These are phyloP conservation scores for Mucuna pruriens DNA, from an alignment of 306 rosid species.

Conservation along the genomic window DNA sequence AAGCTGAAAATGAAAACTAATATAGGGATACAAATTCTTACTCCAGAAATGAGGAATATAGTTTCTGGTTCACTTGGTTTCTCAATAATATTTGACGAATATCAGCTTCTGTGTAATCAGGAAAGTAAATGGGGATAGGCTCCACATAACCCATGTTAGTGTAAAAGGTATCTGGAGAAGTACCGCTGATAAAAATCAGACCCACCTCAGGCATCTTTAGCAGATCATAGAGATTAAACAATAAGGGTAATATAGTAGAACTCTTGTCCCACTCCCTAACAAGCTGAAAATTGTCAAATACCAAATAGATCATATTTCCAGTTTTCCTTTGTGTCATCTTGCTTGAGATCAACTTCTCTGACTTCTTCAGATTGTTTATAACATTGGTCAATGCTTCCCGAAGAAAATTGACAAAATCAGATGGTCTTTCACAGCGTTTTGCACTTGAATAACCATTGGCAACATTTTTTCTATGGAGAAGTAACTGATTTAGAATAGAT, in stretches of 20 bases:
- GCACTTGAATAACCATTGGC: conserved; percentile 70
- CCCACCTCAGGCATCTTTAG: conserved; percentile 82
- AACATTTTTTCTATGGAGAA: conserved; percentile 70
- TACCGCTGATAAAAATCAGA: conserved; percentile 77
- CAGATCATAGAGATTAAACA: conserved; percentile 78
- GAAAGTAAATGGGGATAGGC: conserved; percentile 73
- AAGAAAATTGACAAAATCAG: conserved; percentile 80
- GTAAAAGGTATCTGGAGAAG: conserved; percentile 87
- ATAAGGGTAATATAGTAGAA: conserved; percentile 67
- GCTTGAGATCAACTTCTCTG: conserved; percentile 48
- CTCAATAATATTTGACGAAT: conserved; percentile 64
- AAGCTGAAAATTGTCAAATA: conserved; percentile 83
- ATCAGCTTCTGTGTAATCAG: conserved; percentile 79
- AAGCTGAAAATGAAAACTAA: conserved; percentile 18
- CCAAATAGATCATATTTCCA: conserved; percentile 84
- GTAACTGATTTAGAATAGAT: conserved; percentile 74
- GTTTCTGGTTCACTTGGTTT: conserved; percentile 68
- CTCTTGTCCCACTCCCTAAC: conserved; percentile 90
- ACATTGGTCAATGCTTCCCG: conserved; percentile 72
- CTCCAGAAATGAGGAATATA: conserved; percentile 86
- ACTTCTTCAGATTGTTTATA: conserved; percentile 52
- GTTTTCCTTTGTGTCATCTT: conserved; percentile 44
- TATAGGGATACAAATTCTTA: conserved; percentile 39
- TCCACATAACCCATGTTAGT: conserved; percentile 79
- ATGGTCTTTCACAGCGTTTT: conserved; percentile 81